Evolutionary conservation across 1,284 basidiomycete genomes (phyloP).

Genomic region (Schizophyllum commune): DNA sequence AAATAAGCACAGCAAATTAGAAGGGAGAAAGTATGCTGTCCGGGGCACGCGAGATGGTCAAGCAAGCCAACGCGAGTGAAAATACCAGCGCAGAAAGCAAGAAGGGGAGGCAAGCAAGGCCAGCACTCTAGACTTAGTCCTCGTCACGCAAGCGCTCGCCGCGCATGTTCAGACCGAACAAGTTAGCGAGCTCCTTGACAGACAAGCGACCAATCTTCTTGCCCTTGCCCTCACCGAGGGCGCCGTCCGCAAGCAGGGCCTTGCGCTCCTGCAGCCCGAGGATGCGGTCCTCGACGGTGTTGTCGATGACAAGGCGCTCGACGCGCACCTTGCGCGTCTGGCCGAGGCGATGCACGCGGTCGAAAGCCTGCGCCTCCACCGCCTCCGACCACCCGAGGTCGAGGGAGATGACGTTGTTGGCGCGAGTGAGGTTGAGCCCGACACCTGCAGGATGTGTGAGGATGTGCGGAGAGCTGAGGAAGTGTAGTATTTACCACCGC

Average conservation of each 20-base stretch:
- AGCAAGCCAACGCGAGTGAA: too few species aligned
- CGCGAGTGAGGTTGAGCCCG: slow-evolving; percentile 50
- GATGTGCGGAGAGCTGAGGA: neutral
- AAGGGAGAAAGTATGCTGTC: too few species aligned
- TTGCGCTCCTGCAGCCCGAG: slow-evolving; percentile 51
- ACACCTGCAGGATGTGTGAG: slow-evolving; percentile 25
- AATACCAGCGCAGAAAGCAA: neutral
- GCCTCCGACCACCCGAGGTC: slow-evolving; percentile 58
- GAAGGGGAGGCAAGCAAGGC: neutral
- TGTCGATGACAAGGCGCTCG: slow-evolving; percentile 49
- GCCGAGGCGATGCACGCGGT: slow-evolving; percentile 43
- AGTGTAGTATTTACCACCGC: slow-evolving; percentile 34
- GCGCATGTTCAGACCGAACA: slow-evolving; percentile 40
- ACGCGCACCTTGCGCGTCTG: slow-evolving; percentile 47
- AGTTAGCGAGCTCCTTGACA: slow-evolving; percentile 18
- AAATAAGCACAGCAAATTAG: too few species aligned
- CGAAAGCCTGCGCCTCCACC: slow-evolving; percentile 39
- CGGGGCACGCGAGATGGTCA: too few species aligned
- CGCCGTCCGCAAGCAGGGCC: slow-evolving; percentile 49
- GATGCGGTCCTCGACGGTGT: slow-evolving; percentile 57
- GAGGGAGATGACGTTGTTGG: slow-evolving; percentile 55
- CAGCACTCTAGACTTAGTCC: slow-evolving; percentile 1
- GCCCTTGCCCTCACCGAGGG: slow-evolving; percentile 49
- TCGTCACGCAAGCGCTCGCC: slow-evolving; percentile 24
- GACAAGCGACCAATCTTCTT: slow-evolving; percentile 37